These are phyloP conservation scores for Nannochloropsis salina DNA, from an alignment of 108 stramenopile genomes.

Conservation along the genomic window DNA sequence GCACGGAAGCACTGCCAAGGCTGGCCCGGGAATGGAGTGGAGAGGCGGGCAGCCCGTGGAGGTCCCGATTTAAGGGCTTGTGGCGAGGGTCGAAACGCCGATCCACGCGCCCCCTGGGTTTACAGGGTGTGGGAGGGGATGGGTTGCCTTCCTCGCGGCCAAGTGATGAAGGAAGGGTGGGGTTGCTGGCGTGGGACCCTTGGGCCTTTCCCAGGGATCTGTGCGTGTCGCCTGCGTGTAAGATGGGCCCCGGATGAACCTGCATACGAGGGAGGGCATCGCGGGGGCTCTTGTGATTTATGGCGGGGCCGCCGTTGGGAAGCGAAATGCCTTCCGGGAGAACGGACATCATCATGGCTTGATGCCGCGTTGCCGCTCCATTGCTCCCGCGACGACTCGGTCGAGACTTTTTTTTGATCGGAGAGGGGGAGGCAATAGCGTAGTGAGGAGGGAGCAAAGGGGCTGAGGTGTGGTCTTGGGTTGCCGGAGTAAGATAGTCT, in stretches of 20 bases:
- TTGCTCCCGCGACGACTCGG: slow-evolving; percentile 2
- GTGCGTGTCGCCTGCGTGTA: too few relatives aligned
- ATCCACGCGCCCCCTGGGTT: too few relatives aligned
- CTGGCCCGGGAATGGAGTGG: too few relatives aligned
- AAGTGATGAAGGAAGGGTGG: not conserved
- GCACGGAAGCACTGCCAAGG: not conserved
- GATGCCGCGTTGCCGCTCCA: not conserved
- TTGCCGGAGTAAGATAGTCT: slow-evolving; percentile 10
- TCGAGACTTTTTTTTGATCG: not conserved
- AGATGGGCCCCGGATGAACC: too few relatives aligned
- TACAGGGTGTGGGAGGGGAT: not conserved
- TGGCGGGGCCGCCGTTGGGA: not conserved
- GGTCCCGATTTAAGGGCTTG: too few relatives aligned
- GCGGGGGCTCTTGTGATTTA: not conserved
- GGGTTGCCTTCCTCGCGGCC: not conserved
- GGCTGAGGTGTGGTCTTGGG: not conserved
- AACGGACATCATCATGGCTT: not conserved
- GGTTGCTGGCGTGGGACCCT: too few relatives aligned
- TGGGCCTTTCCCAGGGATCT: too few relatives aligned
- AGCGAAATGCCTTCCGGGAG: not conserved
- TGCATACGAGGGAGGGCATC: too few relatives aligned
- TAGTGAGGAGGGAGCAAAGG: not conserved
- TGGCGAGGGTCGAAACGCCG: too few relatives aligned
- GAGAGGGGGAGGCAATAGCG: not conserved
- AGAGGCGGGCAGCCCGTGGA: too few relatives aligned